A percentile compares a stretch with the other conserved stretches of the same genome.
Evolutionary conservation across 768 basidiomycete genomes (phyloP).

Genomic region (Sporobolomyces roseus): DNA sequence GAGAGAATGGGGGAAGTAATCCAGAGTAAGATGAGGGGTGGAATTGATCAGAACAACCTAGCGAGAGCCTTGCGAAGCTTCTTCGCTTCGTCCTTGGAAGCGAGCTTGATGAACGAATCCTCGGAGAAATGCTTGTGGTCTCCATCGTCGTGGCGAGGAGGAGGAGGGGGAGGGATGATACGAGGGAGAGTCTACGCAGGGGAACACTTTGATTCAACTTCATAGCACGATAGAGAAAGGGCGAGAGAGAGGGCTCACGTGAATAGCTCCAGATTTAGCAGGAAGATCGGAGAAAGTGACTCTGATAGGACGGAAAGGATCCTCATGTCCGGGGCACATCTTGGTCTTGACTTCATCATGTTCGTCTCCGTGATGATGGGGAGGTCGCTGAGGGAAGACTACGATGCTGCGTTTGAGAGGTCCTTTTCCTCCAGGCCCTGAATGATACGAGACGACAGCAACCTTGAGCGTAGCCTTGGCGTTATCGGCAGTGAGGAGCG

Average conservation of each 20-base stretch:
- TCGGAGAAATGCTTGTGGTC: slow-evolving; percentile 1
- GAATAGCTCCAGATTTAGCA: slow-evolving; percentile 50
- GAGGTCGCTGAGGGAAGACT: slow-evolving; percentile 23
- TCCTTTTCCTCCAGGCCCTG: slow-evolving; percentile 35
- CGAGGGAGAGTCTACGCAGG: slow-evolving; percentile 24
- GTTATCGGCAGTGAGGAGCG: slow-evolving; percentile 37
- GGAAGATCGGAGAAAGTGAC: slow-evolving; percentile 49
- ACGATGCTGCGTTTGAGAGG: slow-evolving; percentile 36
- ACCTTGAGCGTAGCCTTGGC: slow-evolving; percentile 38
- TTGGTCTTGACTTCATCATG: slow-evolving; percentile 8
- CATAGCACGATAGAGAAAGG: background rate
- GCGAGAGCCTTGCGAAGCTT: slow-evolving; percentile 13
- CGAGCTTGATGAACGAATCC: background rate
- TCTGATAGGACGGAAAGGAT: slow-evolving; percentile 46
- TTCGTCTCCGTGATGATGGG: background rate
- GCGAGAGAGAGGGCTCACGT: slow-evolving; percentile 43
- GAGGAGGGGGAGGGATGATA: slow-evolving; percentile 39
- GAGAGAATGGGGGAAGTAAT: background rate
- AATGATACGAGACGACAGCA: slow-evolving; percentile 36
- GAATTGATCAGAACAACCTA: slow-evolving; percentile 12
- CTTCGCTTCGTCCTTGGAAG: slow-evolving; percentile 7
- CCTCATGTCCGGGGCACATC: slow-evolving; percentile 37
- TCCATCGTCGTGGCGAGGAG: slow-evolving; percentile 27
- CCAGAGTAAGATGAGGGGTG: background rate
- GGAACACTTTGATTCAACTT: background rate